Evolutionary conservation across 208 protist species (phyloP).

Genomic region (Wallacemonas collosoma): DNA sequence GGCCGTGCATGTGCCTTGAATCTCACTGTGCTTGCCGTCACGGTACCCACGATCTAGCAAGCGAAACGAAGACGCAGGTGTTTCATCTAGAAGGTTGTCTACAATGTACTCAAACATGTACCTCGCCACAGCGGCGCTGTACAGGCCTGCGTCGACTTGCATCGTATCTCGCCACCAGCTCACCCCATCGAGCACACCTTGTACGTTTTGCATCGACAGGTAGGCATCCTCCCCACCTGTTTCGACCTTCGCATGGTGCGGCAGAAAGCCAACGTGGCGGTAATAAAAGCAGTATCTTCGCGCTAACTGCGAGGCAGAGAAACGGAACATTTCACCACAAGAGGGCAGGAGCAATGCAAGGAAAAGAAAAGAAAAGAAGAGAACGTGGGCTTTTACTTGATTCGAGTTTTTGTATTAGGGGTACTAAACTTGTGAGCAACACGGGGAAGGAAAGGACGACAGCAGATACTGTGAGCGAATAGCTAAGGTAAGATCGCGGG

Average conservation of each 20-base stretch:
- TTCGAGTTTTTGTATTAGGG: neutral
- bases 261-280: conserved; percentile 34
- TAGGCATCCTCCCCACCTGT: conserved; percentile 78
- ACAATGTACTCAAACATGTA: conserved; percentile 67
- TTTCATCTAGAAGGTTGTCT: conserved; percentile 61
- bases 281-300: conserved; percentile 41
- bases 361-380: conserved; percentile 16
- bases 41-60: conserved; percentile 64
- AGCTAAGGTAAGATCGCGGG: neutral
- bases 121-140: conserved; percentile 63
- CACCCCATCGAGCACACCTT: conserved; percentile 71
- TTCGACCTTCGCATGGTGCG: conserved; percentile 40
- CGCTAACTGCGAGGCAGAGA: neutral
- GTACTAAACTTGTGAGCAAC: neutral
- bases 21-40: conserved; percentile 42
- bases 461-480: neutral
- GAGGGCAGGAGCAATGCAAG: conserved; percentile 8
- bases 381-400: neutral
- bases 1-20: conserved; percentile 66
- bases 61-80: conserved; percentile 49
- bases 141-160: conserved; percentile 61
- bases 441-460: neutral
- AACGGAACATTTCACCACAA: conserved; percentile 9
- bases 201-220: conserved; percentile 47
- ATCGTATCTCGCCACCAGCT: conserved; percentile 75